These are phyloP conservation scores for Colletotrichum paranaense DNA, from an alignment of 2,329 filamentous ascomycete species.

Conservation along the genomic window DNA sequence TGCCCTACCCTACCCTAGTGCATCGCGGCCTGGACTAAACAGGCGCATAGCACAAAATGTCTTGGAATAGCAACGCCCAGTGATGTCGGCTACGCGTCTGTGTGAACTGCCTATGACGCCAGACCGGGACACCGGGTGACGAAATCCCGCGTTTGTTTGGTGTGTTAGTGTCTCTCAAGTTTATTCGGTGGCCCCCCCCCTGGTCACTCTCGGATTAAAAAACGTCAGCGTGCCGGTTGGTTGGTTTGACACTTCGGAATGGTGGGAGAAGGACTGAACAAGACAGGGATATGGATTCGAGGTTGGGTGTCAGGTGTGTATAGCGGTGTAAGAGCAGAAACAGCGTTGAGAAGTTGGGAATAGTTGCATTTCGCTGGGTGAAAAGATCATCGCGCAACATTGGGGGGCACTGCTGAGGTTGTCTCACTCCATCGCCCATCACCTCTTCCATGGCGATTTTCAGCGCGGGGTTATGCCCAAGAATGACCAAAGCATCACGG, in stretches of 20 bases:
- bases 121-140: constrained; percentile 27
- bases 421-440: neutral
- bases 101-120: constrained; percentile 21
- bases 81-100: constrained; percentile 1
- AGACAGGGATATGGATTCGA: constrained; percentile 10
- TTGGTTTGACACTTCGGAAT: neutral
- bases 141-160: constrained; percentile 18
- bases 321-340: neutral
- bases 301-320: constrained; percentile 1
- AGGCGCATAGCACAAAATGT: neutral
- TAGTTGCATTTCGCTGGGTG: constrained; percentile 6
- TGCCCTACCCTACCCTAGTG: neutral
- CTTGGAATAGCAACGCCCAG: neutral
- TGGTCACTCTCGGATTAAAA: neutral
- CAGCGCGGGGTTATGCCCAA: neutral
- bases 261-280: too few relatives aligned
- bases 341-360: constrained; percentile 2
- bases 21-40: neutral
- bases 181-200: constrained; percentile 17
- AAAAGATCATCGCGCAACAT: neutral
- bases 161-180: neutral
- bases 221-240: neutral
- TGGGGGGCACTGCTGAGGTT: too few relatives aligned
- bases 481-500: neutral
- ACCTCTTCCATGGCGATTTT: neutral